Evolutionary conservation across 768 basidiomycete species (phyloP).

Genomic region (Pleurotus platypus): DNA sequence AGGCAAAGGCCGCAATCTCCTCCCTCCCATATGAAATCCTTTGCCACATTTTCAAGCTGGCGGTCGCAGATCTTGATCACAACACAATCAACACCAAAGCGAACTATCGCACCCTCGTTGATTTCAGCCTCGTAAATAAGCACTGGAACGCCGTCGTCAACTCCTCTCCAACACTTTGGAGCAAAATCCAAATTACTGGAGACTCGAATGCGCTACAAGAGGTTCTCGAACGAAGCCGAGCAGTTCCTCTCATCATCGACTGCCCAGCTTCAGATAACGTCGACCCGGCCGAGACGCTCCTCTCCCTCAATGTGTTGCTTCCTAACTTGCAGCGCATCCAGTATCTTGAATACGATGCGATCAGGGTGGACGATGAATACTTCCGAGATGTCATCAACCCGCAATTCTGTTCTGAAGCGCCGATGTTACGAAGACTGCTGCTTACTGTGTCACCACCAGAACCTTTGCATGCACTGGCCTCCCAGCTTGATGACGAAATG

Average conservation of each 20-base stretch:
- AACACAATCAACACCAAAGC: too few species aligned
- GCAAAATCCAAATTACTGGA: neutral
- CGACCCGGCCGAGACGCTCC: neutral
- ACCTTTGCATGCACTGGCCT: neutral
- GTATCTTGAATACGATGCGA: neutral
- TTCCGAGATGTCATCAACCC: neutral
- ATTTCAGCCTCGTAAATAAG: neutral
- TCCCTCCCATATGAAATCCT: too few species aligned
- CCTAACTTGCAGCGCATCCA: neutral
- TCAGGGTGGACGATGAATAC: neutral
- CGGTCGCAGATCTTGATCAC: too few species aligned
- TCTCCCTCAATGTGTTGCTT: neutral
- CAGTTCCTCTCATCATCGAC: neutral
- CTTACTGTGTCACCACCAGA: too few species aligned
- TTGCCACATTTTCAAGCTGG: too few species aligned
- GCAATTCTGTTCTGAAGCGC: neutral
- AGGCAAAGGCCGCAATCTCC: too few species aligned
- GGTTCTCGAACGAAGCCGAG: neutral
- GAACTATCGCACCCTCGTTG: neutral
- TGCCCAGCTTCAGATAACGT: neutral
- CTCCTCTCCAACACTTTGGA: neutral
- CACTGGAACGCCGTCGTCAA: neutral
- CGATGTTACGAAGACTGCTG: neutral
- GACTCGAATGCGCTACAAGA: too few species aligned
- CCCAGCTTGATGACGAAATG: neutral